Percentiles rank a stretch among this genome's conserved stretches.
These are phyloP conservation scores for Neophaeococcomyces mojaviensis DNA, from an alignment of 2,329 filamentous ascomycete species.

Conservation along the genomic window DNA sequence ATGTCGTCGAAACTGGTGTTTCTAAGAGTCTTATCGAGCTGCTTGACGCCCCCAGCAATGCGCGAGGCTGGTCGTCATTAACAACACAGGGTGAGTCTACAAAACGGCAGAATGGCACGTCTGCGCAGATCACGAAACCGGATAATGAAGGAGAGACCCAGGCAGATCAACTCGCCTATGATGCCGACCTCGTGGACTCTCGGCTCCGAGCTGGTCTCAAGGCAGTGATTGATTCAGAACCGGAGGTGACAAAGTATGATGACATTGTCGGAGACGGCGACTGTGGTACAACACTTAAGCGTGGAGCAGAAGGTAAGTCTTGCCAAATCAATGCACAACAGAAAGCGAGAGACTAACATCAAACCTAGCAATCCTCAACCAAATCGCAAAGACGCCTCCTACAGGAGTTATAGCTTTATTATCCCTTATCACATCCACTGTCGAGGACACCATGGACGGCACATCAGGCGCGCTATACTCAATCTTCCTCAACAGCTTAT, in stretches of 20 bases:
- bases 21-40: no score
- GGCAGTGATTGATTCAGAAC: slow-evolving; percentile 43
- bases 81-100: not conserved
- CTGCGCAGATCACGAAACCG: not conserved
- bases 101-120: not conserved
- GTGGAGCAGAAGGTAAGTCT: slow-evolving; percentile 38
- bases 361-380: not conserved
- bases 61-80: not conserved
- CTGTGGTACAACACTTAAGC: slow-evolving; percentile 56
- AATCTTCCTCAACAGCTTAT: slow-evolving; percentile 14
- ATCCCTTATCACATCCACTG: slow-evolving; percentile 41
- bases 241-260: slow-evolving; percentile 57
- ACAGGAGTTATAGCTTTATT: not conserved
- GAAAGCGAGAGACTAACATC: slow-evolving; percentile 29
- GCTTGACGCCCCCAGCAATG: not conserved
- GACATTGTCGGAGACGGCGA: slow-evolving; percentile 59
- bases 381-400: not conserved
- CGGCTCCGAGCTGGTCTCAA: slow-evolving; percentile 53
- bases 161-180: slow-evolving; percentile 32
- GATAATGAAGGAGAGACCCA: not conserved
- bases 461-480: slow-evolving; percentile 58
- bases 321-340: slow-evolving; percentile 34
- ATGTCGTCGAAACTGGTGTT: no score
- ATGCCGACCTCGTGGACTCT: slow-evolving; percentile 44
- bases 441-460: slow-evolving; percentile 58